These are phyloP conservation scores for Colletotrichum sp. DNA, from an alignment of 2,329 filamentous ascomycete species.

Conservation along the genomic window DNA sequence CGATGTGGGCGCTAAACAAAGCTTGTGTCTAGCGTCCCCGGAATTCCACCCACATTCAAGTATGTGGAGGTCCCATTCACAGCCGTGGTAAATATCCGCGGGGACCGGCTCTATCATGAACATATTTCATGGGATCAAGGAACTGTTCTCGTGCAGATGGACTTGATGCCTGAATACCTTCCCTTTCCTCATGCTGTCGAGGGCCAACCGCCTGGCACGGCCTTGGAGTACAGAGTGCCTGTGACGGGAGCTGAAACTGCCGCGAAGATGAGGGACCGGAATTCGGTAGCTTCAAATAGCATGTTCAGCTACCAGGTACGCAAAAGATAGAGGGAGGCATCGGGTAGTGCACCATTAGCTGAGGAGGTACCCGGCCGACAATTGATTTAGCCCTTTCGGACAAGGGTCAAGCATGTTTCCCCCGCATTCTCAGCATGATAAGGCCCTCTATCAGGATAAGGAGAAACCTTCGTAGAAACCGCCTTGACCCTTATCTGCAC, in stretches of 20 bases:
- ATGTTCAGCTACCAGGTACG: constrained; percentile 26
- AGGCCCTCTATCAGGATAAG: neutral
- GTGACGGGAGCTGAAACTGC: constrained; percentile 34
- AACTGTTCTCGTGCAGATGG: constrained; percentile 63
- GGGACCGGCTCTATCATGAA: constrained; percentile 64
- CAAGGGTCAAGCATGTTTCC: neutral
- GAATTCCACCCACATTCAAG: constrained; percentile 58
- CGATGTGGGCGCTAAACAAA: constrained; percentile 45
- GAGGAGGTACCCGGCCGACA: neutral
- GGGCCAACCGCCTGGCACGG: neutral
- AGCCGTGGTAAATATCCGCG: constrained; percentile 66
- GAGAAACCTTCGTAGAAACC: neutral
- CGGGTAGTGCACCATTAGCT: neutral
- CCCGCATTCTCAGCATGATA: neutral
- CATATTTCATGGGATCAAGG: constrained; percentile 73
- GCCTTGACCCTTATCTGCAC: neutral
- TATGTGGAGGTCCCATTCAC: constrained; percentile 64
- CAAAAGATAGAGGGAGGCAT: neutral
- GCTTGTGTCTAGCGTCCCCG: constrained; percentile 45
- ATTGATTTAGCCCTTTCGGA: neutral
- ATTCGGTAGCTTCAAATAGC: constrained; percentile 31
- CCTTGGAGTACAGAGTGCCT: constrained; percentile 32
- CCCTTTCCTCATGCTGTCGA: constrained; percentile 51
- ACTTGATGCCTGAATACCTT: constrained; percentile 62
- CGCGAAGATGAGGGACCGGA: constrained; percentile 33